Percentiles rank a stretch among this genome's conserved stretches.
Conservation (phyloP, 495 filamentous ascomycete genomes). For the Apodospora peruviana region DNA sequence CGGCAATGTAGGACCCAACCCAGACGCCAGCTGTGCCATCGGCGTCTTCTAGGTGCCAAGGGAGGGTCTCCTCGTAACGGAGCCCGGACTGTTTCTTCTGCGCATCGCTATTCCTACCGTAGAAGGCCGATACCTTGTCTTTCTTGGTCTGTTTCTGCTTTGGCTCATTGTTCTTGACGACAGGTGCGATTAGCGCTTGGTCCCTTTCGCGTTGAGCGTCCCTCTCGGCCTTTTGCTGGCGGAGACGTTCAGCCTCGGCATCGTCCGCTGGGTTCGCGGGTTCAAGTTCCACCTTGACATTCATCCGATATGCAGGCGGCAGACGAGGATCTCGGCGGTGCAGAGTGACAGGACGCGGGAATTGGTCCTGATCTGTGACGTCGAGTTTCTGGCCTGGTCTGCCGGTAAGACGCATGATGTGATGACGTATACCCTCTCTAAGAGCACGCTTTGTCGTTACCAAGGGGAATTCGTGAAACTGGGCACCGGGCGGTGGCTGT, state of each 20-base stretch:
- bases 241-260: slow-evolving; percentile 62
- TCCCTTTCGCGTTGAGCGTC: slow-evolving; percentile 79
- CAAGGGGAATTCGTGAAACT: slow-evolving; percentile 61
- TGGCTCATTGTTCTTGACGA: slow-evolving; percentile 40
- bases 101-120: slow-evolving; percentile 52
- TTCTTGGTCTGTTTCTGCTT: slow-evolving; percentile 67
- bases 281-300: slow-evolving; percentile 51
- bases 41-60: slow-evolving; percentile 96
- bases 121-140: slow-evolving; percentile 65
- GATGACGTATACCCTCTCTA: slow-evolving; percentile 74
- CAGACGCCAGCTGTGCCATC: slow-evolving; percentile 82
- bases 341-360: slow-evolving; percentile 78
- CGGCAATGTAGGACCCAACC: slow-evolving; percentile 84
- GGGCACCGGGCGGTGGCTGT: slow-evolving; percentile 40
- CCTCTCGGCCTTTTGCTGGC: slow-evolving; percentile 61
- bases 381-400: slow-evolving; percentile 50
- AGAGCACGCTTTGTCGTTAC: slow-evolving; percentile 75
- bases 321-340: slow-evolving; percentile 86
- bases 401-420: slow-evolving; percentile 66
- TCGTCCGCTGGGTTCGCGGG: slow-evolving; percentile 48
- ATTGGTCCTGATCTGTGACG: slow-evolving; percentile 70
- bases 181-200: slow-evolving; percentile 81
- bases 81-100: slow-evolving; percentile 73
- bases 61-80: slow-evolving; percentile 89
- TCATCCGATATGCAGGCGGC: slow-evolving; percentile 48